A percentile compares a stretch with the other conserved stretches of the same genome.
These are phyloP conservation scores for Polyporus arcularius DNA, from an alignment of 768 basidiomycete species.

Conservation along the genomic window DNA sequence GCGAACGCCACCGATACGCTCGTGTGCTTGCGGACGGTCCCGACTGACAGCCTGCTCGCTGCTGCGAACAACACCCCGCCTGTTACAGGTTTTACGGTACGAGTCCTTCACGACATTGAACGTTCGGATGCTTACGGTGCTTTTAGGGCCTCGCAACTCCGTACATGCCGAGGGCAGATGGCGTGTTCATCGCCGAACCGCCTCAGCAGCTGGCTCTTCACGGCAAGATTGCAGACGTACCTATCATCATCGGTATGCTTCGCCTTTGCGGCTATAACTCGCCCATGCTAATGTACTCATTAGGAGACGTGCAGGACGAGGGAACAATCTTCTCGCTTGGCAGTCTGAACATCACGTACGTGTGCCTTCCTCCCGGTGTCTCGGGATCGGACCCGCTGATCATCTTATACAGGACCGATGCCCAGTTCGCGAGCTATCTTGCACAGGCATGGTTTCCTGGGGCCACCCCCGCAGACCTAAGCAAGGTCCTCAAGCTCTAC, in stretches of 20 bases:
- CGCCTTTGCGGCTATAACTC: conserved; percentile 8
- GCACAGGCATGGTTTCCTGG: conserved; percentile 24
- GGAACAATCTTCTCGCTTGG: conserved; percentile 44
- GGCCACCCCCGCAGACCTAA: conserved; percentile 19
- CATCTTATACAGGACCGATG: conserved; percentile 24
- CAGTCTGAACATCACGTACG: conserved; percentile 32
- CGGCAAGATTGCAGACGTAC: no score
- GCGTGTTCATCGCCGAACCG: no score
- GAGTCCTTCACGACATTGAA: neutral
- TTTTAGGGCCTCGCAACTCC: no score
- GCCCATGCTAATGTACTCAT: neutral
- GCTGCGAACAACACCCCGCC: conserved; percentile 36
- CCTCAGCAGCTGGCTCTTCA: conserved; percentile 35
- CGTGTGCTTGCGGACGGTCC: conserved; percentile 41
- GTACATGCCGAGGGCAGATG: no score
- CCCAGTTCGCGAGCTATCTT: conserved; percentile 19
- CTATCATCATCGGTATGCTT: no score
- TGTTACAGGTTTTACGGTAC: conserved; percentile 28
- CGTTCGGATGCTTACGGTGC: neutral
- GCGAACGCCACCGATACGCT: conserved; percentile 36
- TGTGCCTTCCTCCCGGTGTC: neutral
- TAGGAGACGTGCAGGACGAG: conserved; percentile 47
- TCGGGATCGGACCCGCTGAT: neutral
- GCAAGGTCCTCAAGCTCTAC: conserved; percentile 23
- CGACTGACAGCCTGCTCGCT: conserved; percentile 30